Evolutionary conservation across 2,329 filamentous ascomycete species (phyloP), one percentile per base, ranked within the genome.

Genomic region (Thermoascus crustaceus): DNA sequence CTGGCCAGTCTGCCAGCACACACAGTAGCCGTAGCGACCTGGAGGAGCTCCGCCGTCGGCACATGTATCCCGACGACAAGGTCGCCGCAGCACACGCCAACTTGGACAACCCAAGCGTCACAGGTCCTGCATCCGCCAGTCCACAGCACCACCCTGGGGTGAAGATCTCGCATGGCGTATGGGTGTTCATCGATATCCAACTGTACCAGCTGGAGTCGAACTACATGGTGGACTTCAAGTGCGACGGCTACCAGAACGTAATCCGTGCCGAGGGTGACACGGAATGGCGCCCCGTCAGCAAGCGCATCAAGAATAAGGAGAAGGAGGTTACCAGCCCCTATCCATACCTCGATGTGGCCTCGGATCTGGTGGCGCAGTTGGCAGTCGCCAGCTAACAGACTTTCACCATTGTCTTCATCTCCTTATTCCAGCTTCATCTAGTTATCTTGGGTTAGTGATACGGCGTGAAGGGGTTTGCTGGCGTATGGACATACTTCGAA

Each of bases 191-290:
- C 57, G 88, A 94, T 46, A 95, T 98, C 44, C 91, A 95, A 58
- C 80, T 95, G 34, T 95, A 95, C 62, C 82, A 87, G 55, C 87
- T 96, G 69, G 89, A 96, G 59, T 78, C 80, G 39, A 82, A 85
- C 46, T 96, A 89, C 61, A 80, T 98, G 43, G 91, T 98, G 32
- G 91, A 98, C 60, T 98, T 98, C 71, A 96, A 95, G 59, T 96
- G 89, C 59, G 88, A 91, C 9, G 91, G 91, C 13, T 98, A 98
- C 63, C 91, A 98, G 66, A 85, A 91, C 37, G 81, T 89, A 32
- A 77, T 81, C 46, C 67, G 82, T 33, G 67, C 49, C 11, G 53
- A 58, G 14, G 52, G 54, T 10, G 60, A 62, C 7, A 47, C 51
- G 2, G 75, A 52, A 49, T 75, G 48, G 69, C 59, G 50, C 53